These are phyloP conservation scores for Gossypium rotundifolium DNA, from an alignment of 345 rosid species.

Conservation along the genomic window DNA sequence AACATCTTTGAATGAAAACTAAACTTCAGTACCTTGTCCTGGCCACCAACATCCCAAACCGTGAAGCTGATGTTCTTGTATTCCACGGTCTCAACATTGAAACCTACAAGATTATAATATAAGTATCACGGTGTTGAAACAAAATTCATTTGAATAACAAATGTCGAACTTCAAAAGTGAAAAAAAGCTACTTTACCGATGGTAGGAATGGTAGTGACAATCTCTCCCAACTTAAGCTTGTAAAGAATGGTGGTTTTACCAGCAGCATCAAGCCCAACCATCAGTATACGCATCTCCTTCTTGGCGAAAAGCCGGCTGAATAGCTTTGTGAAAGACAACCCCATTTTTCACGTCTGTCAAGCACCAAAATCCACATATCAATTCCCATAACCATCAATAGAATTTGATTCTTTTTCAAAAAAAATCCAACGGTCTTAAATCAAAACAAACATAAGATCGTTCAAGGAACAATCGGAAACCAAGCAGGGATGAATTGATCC, in stretches of 20 bases:
- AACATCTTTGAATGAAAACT: background rate
- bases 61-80: constrained; percentile 67
- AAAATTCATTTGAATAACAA: background rate
- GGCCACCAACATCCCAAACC: constrained; percentile 69
- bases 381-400: background rate
- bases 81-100: constrained; percentile 64
- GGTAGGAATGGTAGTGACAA: constrained; percentile 73
- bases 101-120: constrained; percentile 24
- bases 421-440: background rate
- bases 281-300: constrained; percentile 72
- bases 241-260: constrained; percentile 74
- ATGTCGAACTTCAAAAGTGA: background rate
- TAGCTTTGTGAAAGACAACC: constrained; percentile 59
- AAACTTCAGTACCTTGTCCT: constrained; percentile 42
- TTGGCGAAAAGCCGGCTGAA: constrained; percentile 68
- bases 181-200: constrained; percentile 39
- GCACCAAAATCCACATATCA: background rate
- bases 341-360: constrained; percentile 40
- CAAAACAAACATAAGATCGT: background rate
- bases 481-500: background rate
- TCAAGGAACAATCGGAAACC: background rate
- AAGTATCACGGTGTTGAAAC: background rate
- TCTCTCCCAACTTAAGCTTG: constrained; percentile 79
- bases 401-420: background rate
- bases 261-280: constrained; percentile 87